phyloP scores from a whole-genome alignment of 768 basidiomycete species.

The Leccinum disarticulatum region DNA sequence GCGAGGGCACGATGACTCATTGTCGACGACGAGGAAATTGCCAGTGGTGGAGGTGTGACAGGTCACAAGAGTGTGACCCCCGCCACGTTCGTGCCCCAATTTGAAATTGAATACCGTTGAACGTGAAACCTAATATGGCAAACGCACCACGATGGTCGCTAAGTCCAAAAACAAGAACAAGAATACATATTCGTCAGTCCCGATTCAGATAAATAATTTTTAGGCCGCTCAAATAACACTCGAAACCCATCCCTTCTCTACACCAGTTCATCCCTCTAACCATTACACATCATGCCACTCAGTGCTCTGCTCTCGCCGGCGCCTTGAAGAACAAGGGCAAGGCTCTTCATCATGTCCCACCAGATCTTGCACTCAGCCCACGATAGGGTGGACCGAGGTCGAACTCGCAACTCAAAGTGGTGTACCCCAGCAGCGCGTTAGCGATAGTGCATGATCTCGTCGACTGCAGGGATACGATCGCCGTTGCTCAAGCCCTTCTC shows the following conservation, averaged over 20 bases:
- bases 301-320: constrained; percentile 56
- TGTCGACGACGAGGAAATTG: too few species aligned
- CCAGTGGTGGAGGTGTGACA: too few species aligned
- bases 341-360: not conserved
- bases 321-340: constrained; percentile 54
- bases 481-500: not conserved
- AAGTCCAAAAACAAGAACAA: too few species aligned
- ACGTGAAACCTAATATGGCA: too few species aligned
- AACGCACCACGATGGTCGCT: too few species aligned
- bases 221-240: not conserved
- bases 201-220: constrained; percentile 11
- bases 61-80: too few species aligned
- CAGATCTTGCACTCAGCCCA: not conserved
- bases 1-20: too few species aligned
- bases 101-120: too few species aligned
- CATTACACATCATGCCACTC: constrained; percentile 40
- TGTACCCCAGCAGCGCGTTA: constrained; percentile 45
- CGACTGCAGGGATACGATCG: not conserved
- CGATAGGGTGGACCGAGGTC: constrained; percentile 6
- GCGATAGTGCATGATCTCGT: constrained; percentile 44
- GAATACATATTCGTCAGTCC: constrained; percentile 4
- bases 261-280: constrained; percentile 37
- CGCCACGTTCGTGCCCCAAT: too few species aligned
- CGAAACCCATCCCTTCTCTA: not conserved
- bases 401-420: constrained; percentile 49